A percentile compares a stretch with the other conserved stretches of the same genome.
These are phyloP conservation scores for Whalleya microplaca DNA, from an alignment of 2,329 filamentous ascomycete species.

Conservation along the genomic window DNA sequence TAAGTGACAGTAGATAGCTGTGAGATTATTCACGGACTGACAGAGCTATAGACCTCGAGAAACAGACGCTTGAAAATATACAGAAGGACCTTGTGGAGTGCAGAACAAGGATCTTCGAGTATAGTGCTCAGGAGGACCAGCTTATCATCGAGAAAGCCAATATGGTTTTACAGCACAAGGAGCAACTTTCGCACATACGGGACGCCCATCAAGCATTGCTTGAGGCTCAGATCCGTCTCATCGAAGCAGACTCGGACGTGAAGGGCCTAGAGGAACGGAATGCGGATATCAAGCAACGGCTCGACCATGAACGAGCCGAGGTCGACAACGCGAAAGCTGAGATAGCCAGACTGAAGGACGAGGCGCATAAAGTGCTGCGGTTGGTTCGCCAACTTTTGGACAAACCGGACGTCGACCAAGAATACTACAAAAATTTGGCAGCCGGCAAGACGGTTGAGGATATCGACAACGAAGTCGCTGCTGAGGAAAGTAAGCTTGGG, in stretches of 20 bases:
- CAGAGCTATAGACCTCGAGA: constrained; percentile 37
- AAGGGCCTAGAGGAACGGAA: constrained; percentile 70
- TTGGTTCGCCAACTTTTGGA: constrained; percentile 47
- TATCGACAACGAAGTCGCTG: constrained; percentile 73
- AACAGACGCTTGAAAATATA: constrained; percentile 37
- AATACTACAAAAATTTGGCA: constrained; percentile 48
- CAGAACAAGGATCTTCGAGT: constrained; percentile 50
- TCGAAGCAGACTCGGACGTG: constrained; percentile 85
- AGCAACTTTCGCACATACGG: constrained; percentile 65
- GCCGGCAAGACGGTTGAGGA: constrained; percentile 61
- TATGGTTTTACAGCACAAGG: constrained; percentile 56
- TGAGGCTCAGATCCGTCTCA: constrained; percentile 69
- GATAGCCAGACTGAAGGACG: constrained; percentile 40
- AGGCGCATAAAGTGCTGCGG: constrained; percentile 40
- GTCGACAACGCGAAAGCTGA: constrained; percentile 45
- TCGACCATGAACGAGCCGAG: constrained; percentile 51
- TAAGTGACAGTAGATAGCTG: constrained; percentile 41
- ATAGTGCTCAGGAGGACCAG: constrained; percentile 59
- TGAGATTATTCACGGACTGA: constrained; percentile 21
- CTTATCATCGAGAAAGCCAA: constrained; percentile 60
- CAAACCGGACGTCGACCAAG: constrained; percentile 44
- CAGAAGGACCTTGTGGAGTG: constrained; percentile 39
- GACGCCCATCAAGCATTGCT: constrained; percentile 65
- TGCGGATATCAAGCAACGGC: constrained; percentile 55
- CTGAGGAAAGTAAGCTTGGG: constrained; percentile 75